phyloP scores from a whole-genome alignment of 2,329 filamentous ascomycete species.

The Arthroderma sp. region DNA sequence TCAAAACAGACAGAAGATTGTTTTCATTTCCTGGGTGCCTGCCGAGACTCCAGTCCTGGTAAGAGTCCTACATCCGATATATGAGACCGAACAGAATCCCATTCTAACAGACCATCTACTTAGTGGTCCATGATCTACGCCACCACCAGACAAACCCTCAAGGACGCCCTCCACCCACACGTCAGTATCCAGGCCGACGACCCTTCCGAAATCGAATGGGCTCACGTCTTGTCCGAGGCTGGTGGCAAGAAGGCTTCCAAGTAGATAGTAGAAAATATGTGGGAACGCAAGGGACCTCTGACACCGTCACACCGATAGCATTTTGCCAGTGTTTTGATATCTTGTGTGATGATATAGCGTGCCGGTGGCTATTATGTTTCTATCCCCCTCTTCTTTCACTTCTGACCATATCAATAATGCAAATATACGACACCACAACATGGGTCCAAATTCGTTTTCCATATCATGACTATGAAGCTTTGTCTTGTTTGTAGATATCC shows the following conservation, averaged over 20 bases:
- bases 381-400: background rate
- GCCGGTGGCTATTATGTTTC: conserved; percentile 1
- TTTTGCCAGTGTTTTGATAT: conserved; percentile 4
- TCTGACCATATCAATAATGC: conserved; percentile 5
- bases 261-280: background rate
- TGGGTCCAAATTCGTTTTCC: background rate
- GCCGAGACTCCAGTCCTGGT: conserved; percentile 30
- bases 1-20: conserved; percentile 36
- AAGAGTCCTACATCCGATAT: conserved; percentile 16
- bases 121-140: conserved; percentile 42
- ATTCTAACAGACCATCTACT: conserved; percentile 12
- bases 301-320: conserved; percentile 4
- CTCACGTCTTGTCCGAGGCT: conserved; percentile 28
- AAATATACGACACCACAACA: background rate
- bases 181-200: conserved; percentile 33
- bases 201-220: conserved; percentile 34
- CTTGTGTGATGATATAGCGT: conserved; percentile 4
- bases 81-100: background rate
- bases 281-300: background rate
- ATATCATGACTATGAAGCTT: background rate
- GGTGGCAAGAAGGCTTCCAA: conserved; percentile 30
- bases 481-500: background rate
- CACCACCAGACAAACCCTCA: conserved; percentile 38
- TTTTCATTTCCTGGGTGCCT: conserved; percentile 41
- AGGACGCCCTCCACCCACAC: conserved; percentile 37